Percentiles rank a stretch among this genome's conserved stretches.
phyloP scores from a whole-genome alignment of 176 grass and related monocot species.

The Cenchrus americanus region DNA sequence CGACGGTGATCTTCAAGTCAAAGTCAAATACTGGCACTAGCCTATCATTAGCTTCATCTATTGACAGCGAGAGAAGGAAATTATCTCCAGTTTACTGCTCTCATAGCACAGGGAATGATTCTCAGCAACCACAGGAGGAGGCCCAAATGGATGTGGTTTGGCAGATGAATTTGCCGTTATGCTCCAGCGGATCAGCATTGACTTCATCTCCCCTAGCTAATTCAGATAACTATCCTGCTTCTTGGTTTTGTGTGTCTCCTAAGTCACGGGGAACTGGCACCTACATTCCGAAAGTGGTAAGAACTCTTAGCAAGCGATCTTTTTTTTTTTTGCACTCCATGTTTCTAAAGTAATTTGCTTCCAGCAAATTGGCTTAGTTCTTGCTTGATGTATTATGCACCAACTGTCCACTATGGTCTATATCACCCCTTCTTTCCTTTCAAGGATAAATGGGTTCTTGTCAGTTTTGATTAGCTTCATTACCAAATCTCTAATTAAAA shows the following conservation, averaged over 20 bases:
- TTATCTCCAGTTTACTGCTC: conserved; percentile 39
- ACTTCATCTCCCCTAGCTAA: conserved; percentile 10
- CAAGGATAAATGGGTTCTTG: conserved; percentile 4
- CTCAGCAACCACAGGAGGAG: conserved; percentile 7
- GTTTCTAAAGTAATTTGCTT: neutral
- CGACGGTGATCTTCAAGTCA: neutral
- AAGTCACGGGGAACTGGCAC: conserved; percentile 46
- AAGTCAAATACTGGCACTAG: neutral
- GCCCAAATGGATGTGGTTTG: conserved; percentile 37
- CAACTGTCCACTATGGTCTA: neutral
- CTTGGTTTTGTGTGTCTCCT: conserved; percentile 17
- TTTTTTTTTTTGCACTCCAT: conserved; percentile 14
- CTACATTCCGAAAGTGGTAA: conserved; percentile 52
- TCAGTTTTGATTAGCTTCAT: neutral
- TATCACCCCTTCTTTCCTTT: conserved; percentile 14
- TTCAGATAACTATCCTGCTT: conserved; percentile 5
- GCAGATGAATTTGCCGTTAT: conserved; percentile 23
- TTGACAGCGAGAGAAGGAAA: conserved; percentile 7
- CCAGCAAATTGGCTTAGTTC: conserved; percentile 17
- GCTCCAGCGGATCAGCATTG: neutral
- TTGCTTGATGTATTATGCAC: neutral
- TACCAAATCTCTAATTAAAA: neutral
- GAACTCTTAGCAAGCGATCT: neutral
- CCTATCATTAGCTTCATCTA: conserved; percentile 12
- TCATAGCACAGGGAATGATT: conserved; percentile 38